Evolutionary conservation across 1,284 basidiomycete species (phyloP), one percentile per base, ranked within the genome.

Genomic region (Cryptococcus amylolentus): DNA sequence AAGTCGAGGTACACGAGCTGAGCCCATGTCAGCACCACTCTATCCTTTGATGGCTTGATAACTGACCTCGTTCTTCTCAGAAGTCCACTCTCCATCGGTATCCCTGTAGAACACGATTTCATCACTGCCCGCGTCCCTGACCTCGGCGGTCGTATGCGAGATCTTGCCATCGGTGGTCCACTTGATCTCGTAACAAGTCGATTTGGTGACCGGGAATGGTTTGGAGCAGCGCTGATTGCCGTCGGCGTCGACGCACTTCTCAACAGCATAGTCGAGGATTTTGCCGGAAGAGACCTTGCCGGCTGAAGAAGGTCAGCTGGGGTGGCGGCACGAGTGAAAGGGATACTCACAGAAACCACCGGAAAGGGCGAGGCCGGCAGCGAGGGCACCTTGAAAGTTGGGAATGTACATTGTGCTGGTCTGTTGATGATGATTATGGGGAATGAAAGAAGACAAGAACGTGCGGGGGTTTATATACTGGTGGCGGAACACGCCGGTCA

Each of bases 1-100:
- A 77, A 77, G 65, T 77, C 73, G 58, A 76, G 61, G 66, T 76
- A 77, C 42, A 73, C 72, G 46, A 77, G 69, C 65, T 71, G 55
- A 1, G 52, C 51, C 31, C 16, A 18, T 16, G 27, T 26, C 46
- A 49, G 47, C 12, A 12, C 4, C 28, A 12, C 10, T 45, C n/a
- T 23, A 8, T 20, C 10, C 31, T 42, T n/a, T 49, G n/a, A 26
- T 18, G n/a, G 31, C 13, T 35, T 42, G 18, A 9, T 12, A 10
- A 64, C 68, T 63, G 61, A 73, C 71, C 67, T 75, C 72, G 53
- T 66, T 66, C 67, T 73, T 73, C 51, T 77, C 70, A 16, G 75
- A 60, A 16, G 70, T 75, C 72, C 71, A 78, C 45, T 78, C 62
- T 18, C 75, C 75, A 61, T 78, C 66, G 16, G 69, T 71, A 61